Conservation (phyloP, 75 land plant species). For the Picea glauca region DNA sequence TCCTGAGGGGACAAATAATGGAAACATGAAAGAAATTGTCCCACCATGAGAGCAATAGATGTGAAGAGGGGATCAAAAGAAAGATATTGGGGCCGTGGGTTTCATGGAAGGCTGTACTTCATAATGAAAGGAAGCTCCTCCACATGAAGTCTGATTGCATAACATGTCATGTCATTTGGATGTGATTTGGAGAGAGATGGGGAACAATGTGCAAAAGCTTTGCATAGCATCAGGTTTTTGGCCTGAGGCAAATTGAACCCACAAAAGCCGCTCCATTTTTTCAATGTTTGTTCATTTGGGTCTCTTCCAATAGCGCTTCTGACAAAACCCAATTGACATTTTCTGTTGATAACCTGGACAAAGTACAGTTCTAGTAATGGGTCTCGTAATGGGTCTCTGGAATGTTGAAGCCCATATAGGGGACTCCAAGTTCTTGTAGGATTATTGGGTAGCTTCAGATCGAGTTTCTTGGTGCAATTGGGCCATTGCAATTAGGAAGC, state of each 20-base stretch:
- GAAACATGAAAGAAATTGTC: not conserved
- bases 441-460: not conserved
- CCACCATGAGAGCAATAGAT: not conserved
- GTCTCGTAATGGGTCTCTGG: not conserved
- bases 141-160: constrained; percentile 6
- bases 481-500: not conserved
- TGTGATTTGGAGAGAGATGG: not conserved
- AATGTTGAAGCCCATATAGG: not conserved
- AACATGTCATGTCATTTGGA: not conserved
- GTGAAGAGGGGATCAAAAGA: not conserved
- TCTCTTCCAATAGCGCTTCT: not conserved
- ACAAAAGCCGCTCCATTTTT: not conserved
- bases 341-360: not conserved
- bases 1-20: not conserved
- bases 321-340: constrained; percentile 6
- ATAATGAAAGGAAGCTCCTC: constrained; percentile 10
- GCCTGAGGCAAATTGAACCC: not conserved
- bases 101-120: not conserved
- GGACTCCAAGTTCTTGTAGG: not conserved
- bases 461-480: constrained; percentile 1
- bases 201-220: not conserved
- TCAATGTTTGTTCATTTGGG: not conserved
- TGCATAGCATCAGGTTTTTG: not conserved
- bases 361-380: not conserved
- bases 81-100: constrained; percentile 1